phyloP scores from a whole-genome alignment of 805 yeast genomes.

The Sugiyamaella qingdaonensis region DNA sequence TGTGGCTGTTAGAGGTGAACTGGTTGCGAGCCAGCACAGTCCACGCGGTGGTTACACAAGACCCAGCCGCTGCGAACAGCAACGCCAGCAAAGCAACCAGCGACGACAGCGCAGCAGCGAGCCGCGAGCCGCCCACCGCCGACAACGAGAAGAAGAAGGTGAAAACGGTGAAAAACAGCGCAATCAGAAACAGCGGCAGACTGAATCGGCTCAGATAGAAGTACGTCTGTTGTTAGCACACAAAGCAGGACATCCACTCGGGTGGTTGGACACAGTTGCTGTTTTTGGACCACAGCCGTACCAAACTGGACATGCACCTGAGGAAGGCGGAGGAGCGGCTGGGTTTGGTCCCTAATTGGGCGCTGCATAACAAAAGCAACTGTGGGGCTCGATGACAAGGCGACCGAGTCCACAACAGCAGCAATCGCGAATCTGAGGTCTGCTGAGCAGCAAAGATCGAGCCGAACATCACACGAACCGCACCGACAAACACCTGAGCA shows the following conservation, averaged over 20 bases:
- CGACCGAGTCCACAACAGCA: too few species aligned
- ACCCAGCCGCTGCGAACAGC: constrained; percentile 44
- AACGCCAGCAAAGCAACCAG: constrained; percentile 25
- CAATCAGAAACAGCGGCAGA: constrained; percentile 59
- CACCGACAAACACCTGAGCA: too few species aligned
- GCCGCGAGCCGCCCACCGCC: constrained; percentile 23
- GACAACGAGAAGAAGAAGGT: constrained; percentile 39
- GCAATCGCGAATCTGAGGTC: too few species aligned
- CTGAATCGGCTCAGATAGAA: constrained; percentile 67
- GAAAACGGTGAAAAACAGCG: constrained; percentile 49
- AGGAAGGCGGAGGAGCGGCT: too few species aligned
- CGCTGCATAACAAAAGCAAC: too few species aligned
- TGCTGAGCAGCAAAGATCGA: too few species aligned
- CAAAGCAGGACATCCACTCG: background rate
- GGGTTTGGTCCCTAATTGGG: too few species aligned
- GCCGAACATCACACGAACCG: too few species aligned
- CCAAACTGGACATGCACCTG: too few species aligned
- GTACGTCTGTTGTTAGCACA: constrained; percentile 32
- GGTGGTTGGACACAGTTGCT: too few species aligned
- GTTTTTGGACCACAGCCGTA: too few species aligned
- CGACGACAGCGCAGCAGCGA: constrained; percentile 28
- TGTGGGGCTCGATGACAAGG: too few species aligned
- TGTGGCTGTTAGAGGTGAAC: constrained; percentile 45
- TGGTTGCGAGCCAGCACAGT: constrained; percentile 69
- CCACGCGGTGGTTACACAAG: constrained; percentile 70